These are phyloP conservation scores for Bolboschoenoplectus hybrid DNA, from an alignment of 202 grass and related monocot genomes.

Conservation along the genomic window DNA sequence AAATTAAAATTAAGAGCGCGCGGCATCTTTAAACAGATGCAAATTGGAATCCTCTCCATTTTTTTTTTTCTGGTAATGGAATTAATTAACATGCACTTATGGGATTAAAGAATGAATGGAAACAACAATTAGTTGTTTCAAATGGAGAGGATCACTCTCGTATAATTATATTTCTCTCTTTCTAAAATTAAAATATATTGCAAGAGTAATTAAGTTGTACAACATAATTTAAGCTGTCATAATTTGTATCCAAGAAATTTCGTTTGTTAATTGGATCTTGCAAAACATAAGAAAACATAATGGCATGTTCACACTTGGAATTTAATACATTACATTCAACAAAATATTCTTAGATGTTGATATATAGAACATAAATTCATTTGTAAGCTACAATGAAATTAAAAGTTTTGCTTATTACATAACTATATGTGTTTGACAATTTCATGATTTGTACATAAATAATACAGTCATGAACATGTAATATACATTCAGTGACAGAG, in stretches of 20 bases:
- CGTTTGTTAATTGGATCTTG: background rate
- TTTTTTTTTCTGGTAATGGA: background rate
- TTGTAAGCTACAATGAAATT: background rate
- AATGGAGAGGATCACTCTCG: background rate
- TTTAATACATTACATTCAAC: background rate
- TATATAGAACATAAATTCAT: background rate
- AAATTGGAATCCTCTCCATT: background rate
- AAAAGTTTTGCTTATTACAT: background rate
- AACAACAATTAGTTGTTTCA: background rate
- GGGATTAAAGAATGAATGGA: too few relatives aligned
- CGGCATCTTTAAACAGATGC: constrained; percentile 7
- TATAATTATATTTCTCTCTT: background rate
- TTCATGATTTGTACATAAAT: background rate
- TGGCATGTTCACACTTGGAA: background rate
- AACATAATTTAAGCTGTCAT: background rate
- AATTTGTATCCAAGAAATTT: background rate
- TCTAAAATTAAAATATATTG: background rate
- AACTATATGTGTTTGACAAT: background rate
- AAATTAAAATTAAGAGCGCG: background rate
- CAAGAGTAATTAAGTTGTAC: constrained; percentile 13
- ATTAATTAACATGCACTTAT: background rate
- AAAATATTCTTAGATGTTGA: background rate
- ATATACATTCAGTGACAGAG: too few relatives aligned
- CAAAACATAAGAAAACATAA: background rate
- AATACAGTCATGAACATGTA: background rate